Percentiles rank a stretch among this genome's conserved stretches.
These are phyloP conservation scores for Aspergillus phoenicis DNA, from an alignment of 2,329 filamentous ascomycete species.

Conservation along the genomic window DNA sequence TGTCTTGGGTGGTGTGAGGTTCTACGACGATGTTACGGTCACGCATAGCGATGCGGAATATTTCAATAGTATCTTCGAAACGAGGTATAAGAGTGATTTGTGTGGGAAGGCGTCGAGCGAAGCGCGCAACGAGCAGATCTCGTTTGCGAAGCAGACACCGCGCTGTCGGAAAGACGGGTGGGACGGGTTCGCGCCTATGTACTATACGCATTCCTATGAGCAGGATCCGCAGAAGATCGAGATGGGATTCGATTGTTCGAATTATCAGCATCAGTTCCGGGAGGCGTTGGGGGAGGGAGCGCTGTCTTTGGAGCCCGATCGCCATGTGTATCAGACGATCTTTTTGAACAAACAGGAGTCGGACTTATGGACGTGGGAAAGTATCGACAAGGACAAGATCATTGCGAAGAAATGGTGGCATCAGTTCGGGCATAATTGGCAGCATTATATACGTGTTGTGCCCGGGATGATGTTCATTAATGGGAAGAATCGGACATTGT, in stretches of 20 bases:
- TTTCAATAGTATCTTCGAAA: constrained; percentile 61
- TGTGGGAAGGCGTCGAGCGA: constrained; percentile 50
- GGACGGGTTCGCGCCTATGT: constrained; percentile 60
- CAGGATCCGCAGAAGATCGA: constrained; percentile 58
- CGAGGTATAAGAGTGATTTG: constrained; percentile 54
- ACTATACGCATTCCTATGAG: constrained; percentile 61
- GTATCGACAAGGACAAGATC: constrained; percentile 59
- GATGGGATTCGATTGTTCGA: constrained; percentile 72
- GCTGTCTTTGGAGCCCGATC: constrained; percentile 48
- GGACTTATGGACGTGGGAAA: constrained; percentile 59
- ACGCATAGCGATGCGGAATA: constrained; percentile 62
- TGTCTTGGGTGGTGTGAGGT: constrained; percentile 72
- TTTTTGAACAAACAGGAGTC: constrained; percentile 61
- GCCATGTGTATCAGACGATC: constrained; percentile 71
- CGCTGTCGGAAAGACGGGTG: constrained; percentile 38
- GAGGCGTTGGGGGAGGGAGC: constrained; percentile 33
- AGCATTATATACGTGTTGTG: constrained; percentile 64
- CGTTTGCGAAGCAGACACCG: constrained; percentile 49
- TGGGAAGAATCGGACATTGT: constrained; percentile 63
- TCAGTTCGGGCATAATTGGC: constrained; percentile 63
- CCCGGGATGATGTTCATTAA: constrained; percentile 74
- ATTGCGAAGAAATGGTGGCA: constrained; percentile 65
- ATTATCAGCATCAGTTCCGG: constrained; percentile 74
- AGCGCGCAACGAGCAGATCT: constrained; percentile 49
- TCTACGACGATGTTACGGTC: constrained; percentile 64